phyloP scores from a whole-genome alignment of 1,284 basidiomycete species.

The Fistulinella cinereoalba region DNA sequence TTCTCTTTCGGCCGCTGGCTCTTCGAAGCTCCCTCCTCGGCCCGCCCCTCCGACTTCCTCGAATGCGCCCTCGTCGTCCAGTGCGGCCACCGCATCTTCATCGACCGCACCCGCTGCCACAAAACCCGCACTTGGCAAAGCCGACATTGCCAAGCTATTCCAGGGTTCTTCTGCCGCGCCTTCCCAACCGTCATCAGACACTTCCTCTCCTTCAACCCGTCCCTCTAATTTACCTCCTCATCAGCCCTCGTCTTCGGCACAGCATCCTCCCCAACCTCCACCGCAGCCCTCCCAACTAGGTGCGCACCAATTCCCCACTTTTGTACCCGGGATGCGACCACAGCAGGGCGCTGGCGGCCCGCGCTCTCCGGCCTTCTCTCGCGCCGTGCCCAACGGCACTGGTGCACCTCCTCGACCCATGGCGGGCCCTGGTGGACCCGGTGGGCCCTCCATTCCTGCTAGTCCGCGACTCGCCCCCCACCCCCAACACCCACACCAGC shows the following conservation, averaged over 20 bases:
- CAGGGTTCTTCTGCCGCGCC: conserved; percentile 42
- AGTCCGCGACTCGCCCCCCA: conserved; percentile 67
- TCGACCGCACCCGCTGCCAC: conserved; percentile 33
- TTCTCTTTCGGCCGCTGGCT: conserved; percentile 24
- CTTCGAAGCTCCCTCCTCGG: conserved; percentile 33
- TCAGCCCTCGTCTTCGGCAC: conserved; percentile 33
- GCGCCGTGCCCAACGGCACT: conserved; percentile 60
- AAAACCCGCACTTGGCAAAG: conserved; percentile 41
- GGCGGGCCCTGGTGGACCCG: conserved; percentile 49
- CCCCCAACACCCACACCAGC: conserved; percentile 45
- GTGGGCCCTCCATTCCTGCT: conserved; percentile 51
- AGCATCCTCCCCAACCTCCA: conserved; percentile 41
- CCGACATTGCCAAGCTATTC: conserved; percentile 69
- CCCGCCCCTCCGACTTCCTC: conserved; percentile 34
- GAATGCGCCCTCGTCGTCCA: conserved; percentile 31
- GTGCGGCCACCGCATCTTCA: conserved; percentile 27
- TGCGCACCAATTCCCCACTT: conserved; percentile 43
- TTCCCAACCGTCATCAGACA: conserved; percentile 32
- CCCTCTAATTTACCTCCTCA: conserved; percentile 47
- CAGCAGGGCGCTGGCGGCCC: conserved; percentile 48
- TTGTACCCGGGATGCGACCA: conserved; percentile 43
- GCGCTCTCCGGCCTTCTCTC: conserved; percentile 62
- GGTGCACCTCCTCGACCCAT: conserved; percentile 56
- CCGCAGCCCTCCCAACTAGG: conserved; percentile 45
- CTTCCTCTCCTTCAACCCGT: conserved; percentile 42